phyloP scores from a whole-genome alignment of 441 rosid genomes.

The Metrosideros polymorpha region DNA sequence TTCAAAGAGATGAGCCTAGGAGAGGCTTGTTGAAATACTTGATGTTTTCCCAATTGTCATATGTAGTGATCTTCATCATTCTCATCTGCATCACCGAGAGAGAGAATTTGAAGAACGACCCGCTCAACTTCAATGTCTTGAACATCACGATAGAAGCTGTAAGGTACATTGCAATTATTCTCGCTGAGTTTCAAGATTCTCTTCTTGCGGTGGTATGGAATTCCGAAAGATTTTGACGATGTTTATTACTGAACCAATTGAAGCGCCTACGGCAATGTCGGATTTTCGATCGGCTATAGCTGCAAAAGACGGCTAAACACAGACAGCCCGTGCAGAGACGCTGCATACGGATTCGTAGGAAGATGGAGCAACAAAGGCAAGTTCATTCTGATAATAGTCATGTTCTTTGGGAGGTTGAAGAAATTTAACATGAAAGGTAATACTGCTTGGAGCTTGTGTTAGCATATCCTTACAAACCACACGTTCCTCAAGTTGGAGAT shows the following conservation, averaged over 20 bases:
- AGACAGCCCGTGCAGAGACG: background rate
- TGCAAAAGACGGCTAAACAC: background rate
- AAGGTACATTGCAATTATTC: background rate
- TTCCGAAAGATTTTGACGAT: background rate
- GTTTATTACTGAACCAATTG: background rate
- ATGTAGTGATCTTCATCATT: background rate
- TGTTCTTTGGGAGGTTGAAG: slow-evolving; percentile 13
- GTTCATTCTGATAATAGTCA: slow-evolving; percentile 2
- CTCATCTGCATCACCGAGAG: background rate
- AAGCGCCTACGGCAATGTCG: background rate
- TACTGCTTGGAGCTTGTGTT: slow-evolving; percentile 3
- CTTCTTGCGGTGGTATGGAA: background rate
- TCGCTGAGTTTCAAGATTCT: background rate
- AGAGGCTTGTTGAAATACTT: background rate
- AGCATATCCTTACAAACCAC: background rate
- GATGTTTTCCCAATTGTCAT: background rate
- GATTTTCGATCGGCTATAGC: slow-evolving; percentile 2
- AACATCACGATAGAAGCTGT: background rate
- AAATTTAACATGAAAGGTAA: slow-evolving; percentile 5
- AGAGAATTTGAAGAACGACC: background rate
- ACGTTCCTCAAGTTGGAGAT: background rate
- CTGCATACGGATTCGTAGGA: background rate
- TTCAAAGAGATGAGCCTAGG: background rate
- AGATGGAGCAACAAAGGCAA: slow-evolving; percentile 2
- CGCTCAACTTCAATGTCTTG: background rate